Percentiles rank a stretch among this genome's conserved stretches.
These are phyloP conservation scores for Citrus hindsii DNA, from an alignment of 345 rosid genomes.

Conservation along the genomic window DNA sequence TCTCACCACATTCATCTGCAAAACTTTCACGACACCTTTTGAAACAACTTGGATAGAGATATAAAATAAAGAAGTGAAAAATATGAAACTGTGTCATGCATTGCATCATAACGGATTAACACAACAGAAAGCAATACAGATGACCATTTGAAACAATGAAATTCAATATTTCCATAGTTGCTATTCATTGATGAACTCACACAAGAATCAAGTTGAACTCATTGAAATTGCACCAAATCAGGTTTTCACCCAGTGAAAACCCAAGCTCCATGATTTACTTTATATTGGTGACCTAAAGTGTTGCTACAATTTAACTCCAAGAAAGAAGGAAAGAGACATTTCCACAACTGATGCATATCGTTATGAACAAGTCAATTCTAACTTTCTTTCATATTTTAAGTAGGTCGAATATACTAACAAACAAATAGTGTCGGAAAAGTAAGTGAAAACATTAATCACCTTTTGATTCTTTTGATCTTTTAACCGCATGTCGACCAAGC, in stretches of 20 bases:
- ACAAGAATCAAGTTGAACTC: neutral
- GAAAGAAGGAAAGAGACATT: neutral
- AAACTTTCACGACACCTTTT: conserved; percentile 9
- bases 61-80: neutral
- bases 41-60: neutral
- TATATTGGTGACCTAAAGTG: neutral
- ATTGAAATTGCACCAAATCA: neutral
- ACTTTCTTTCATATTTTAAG: neutral
- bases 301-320: neutral
- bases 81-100: neutral
- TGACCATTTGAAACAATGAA: neutral
- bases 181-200: neutral
- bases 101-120: neutral
- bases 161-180: neutral
- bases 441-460: conserved; percentile 21
- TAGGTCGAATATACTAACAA: neutral
- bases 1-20: conserved; percentile 2
- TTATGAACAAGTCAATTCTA: neutral
- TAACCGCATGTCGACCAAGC: neutral
- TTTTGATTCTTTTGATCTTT: conserved; percentile 12
- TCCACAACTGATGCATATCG: neutral
- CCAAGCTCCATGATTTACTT: neutral
- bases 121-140: neutral
- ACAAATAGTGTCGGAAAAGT: neutral
- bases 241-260: neutral